Base-by-base conservation (phyloP, 495 filamentous ascomycete genomes). In the Penicillium pulvis region DNA sequence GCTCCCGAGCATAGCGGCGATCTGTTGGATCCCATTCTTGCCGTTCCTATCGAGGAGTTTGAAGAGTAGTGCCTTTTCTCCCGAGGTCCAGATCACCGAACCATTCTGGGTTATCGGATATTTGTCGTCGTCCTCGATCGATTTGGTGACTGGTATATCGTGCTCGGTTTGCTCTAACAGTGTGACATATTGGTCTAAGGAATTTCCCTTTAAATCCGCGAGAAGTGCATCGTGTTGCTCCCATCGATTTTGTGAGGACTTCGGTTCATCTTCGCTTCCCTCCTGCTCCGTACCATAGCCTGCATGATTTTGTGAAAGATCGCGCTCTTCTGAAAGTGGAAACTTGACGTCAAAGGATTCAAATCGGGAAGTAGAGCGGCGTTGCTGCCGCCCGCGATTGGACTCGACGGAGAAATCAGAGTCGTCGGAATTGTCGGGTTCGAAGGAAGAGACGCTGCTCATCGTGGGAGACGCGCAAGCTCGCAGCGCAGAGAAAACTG, bases 61-160 rank as follows among this genome's bases (percentile, higher is more conserved):
- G 70, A 92, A 96, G 52, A 96, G 84, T 2, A 71, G 51, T 17
- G 80, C 71, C 63, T 94, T 94, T 68, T 97, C 93, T 6, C 73
- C 61, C 0, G 71, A 48, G 0, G 82, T 85, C 93, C 93, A 98
- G 14, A 71, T 51, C 10, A 87, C 84, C 19, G 82, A 75, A 20
- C 90, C 91, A 65, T 90, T 70, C 60, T 90, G 87, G 3, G 80
- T 81, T n/a, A 63, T 58, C 3, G 64, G 52, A 43, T 70, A 64
- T 2, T 51, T 58, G 7, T 64, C 56, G 14, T 60, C 62, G n/a
- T 41, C 41, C 1, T 59, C 50, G 23, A 46, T 56, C 12, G 53
- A 42, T n/a, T 45, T 14, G 14, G 24, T 53, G 6, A 57, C 59
- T n/a, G 58, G 26, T 30, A 71, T 71, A 28, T 82, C 78, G 0